Percentiles rank a stretch among this genome's conserved stretches.
phyloP scores from a whole-genome alignment of 768 basidiomycete species.

The Boletus huronensis region DNA sequence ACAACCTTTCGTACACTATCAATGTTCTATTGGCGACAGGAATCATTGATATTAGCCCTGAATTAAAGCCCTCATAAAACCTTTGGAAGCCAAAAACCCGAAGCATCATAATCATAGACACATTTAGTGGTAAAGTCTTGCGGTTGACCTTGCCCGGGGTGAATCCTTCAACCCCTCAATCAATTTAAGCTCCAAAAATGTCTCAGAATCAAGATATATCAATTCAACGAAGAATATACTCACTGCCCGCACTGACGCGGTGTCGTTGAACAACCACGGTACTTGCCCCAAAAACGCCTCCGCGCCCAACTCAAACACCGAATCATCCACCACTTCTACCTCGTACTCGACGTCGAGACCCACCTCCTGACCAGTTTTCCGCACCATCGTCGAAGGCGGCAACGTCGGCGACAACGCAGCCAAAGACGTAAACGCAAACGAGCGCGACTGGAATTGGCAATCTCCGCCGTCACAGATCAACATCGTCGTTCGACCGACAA shows the following conservation, averaged over 20 bases:
- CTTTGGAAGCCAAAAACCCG: too few relatives aligned
- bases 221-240: not conserved
- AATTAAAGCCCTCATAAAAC: not conserved
- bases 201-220: not conserved
- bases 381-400: not conserved
- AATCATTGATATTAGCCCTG: not conserved
- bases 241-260: not conserved
- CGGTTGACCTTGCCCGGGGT: too few relatives aligned
- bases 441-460: constrained; percentile 12
- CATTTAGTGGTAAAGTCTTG: constrained; percentile 1
- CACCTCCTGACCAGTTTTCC: not conserved
- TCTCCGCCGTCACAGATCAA: constrained; percentile 5
- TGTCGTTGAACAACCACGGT: constrained; percentile 4
- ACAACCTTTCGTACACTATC: not conserved
- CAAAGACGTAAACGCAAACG: constrained; percentile 13
- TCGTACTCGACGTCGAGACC: not conserved
- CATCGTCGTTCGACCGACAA: constrained; percentile 6
- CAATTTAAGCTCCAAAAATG: not conserved
- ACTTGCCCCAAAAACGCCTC: constrained; percentile 8
- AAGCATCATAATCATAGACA: not conserved
- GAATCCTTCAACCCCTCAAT: not conserved
- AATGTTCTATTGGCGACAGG: not conserved
- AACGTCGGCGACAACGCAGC: constrained; percentile 1
- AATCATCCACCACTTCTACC: not conserved
- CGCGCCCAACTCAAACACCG: constrained; percentile 9